Conservation (phyloP, 2,329 filamentous ascomycete genomes). For the Trichoderma oligosporum region DNA sequence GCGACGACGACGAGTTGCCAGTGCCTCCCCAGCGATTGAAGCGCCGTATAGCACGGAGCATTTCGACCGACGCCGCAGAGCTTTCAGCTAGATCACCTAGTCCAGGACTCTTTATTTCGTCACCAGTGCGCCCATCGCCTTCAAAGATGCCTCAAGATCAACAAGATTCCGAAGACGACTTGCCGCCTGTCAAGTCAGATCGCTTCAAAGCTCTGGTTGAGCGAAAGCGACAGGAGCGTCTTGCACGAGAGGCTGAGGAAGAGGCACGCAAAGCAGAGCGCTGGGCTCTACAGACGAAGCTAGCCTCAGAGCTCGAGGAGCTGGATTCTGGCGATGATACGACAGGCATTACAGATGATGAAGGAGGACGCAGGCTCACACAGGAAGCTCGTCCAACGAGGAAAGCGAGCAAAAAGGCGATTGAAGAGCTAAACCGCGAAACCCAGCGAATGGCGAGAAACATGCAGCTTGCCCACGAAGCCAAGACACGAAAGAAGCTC, state of each 20-base stretch:
- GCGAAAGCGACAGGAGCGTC: constrained; percentile 67
- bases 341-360: constrained; percentile 57
- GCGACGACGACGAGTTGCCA: constrained; percentile 42
- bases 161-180: constrained; percentile 44
- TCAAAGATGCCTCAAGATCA: constrained; percentile 31
- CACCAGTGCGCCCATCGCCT: constrained; percentile 41
- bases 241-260: constrained; percentile 61
- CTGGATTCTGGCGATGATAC: constrained; percentile 38
- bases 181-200: constrained; percentile 48
- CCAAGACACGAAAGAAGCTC: constrained; percentile 87
- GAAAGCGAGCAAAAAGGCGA: constrained; percentile 89
- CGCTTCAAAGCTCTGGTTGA: constrained; percentile 70
- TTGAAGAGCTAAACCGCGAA: constrained; percentile 93
- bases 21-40: constrained; percentile 40
- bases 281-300: constrained; percentile 34
- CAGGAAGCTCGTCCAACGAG: constrained; percentile 67
- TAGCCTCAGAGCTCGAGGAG: constrained; percentile 36
- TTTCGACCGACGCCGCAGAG: constrained; percentile 28
- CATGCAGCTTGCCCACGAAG: constrained; percentile 86
- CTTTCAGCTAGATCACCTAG: constrained; percentile 29
- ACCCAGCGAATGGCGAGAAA: constrained; percentile 87
- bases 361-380: constrained; percentile 61
- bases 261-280: constrained; percentile 47
- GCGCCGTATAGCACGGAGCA: constrained; percentile 35
- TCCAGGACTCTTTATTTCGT: constrained; percentile 55